Base-by-base conservation (phyloP, 805 yeast species). In the Groenewaldozyma tartarivorans region DNA sequence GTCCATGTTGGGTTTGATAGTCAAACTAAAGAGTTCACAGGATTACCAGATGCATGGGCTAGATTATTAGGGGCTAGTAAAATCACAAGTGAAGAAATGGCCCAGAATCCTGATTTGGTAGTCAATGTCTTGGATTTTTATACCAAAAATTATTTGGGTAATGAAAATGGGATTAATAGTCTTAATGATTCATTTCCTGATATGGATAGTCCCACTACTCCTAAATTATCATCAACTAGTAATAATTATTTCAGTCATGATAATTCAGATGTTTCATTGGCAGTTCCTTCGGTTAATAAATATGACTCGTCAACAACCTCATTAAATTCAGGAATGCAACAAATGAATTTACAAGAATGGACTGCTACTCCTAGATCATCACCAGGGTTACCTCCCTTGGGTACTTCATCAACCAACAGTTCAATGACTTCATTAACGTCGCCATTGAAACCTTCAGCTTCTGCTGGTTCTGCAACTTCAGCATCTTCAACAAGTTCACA, bases 1-100 rank as follows among this genome's bases (percentile, higher is more conserved):
- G 96, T 88, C 22, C 97, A 92, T 55, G 97, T 92, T 6, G 96
- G 95, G 19, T 79, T 84, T 38, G 96, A 90, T 59, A 71, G 78
- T 3, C 75, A 73, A 47, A 74, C 86, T 17, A 96, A 96, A 9
- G 81, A 83, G 34, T 90, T 81, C 58, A 85, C 92, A 1, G 97
- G 96, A 2, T 66, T 92, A 33, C 98, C 98, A 0, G 79, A 75
- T 21, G 94, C 86, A 54, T 92, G 98, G 98, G 86, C 86, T 47
- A 73, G 75, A 47, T 67, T 88, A 27, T 68, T 92, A 40, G 72
- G 80, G 9, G 83, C 92, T 1, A 81, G 87, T 53, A 96, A 96
- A 40, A 87, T 92, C 44, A 77, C 95, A 4, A 77, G 74, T 48
- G 81, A 75, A 48, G 98, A 92, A 54, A 95, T 86, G 63, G 79